phyloP scores from a whole-genome alignment of 1,139 yeast genomes.

The Waltiozyma solani region DNA sequence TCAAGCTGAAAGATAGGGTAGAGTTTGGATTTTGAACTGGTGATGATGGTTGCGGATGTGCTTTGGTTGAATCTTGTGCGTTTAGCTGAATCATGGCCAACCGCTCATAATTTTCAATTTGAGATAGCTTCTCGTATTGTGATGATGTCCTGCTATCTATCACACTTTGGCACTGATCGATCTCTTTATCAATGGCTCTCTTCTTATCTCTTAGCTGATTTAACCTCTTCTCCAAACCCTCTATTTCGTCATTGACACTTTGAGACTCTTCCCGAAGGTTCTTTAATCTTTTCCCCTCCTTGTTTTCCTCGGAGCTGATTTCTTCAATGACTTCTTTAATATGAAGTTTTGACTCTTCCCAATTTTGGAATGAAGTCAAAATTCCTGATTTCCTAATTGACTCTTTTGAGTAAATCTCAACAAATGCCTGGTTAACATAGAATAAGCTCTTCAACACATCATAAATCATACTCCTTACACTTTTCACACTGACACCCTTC shows the following conservation, averaged over 20 bases:
- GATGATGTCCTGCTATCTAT: constrained; percentile 40
- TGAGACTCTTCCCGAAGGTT: constrained; percentile 29
- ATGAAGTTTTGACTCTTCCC: constrained; percentile 34
- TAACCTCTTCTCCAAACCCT: constrained; percentile 30
- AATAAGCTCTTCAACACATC: constrained; percentile 11
- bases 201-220: constrained; percentile 29
- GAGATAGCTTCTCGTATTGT: constrained; percentile 31
- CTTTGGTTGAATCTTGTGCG: constrained; percentile 15
- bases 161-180: constrained; percentile 41
- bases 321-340: constrained; percentile 29
- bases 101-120: constrained; percentile 32
- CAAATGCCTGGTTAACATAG: constrained; percentile 31
- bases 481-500: constrained; percentile 13
- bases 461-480: constrained; percentile 10
- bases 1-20: neutral
- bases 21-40: neutral
- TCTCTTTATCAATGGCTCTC: constrained; percentile 30
- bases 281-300: constrained; percentile 36
- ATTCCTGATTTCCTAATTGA: constrained; percentile 23
- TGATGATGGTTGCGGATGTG: constrained; percentile 1
- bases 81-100: constrained; percentile 22
- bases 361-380: constrained; percentile 28
- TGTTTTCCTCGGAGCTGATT: constrained; percentile 33
- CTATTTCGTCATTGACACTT: constrained; percentile 35
- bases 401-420: constrained; percentile 39